Percentiles rank a stretch among this genome's conserved stretches.
Conservation (phyloP, 2,329 filamentous ascomycete species). For the Alternaria arbusti region DNA sequence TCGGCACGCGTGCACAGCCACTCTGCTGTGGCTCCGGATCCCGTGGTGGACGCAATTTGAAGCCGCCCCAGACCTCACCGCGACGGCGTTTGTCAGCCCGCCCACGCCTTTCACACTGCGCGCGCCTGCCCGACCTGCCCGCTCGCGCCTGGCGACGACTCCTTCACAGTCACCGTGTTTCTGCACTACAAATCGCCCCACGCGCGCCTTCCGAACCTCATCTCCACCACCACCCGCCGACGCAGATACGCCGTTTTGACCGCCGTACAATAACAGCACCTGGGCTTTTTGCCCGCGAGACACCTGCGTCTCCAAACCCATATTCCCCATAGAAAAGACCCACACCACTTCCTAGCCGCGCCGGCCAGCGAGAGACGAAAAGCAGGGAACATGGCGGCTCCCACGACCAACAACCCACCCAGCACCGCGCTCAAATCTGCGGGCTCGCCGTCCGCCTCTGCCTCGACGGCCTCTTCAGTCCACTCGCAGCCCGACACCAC, state of each 20-base stretch:
- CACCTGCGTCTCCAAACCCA: constrained; percentile 44
- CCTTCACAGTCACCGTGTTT: constrained; percentile 36
- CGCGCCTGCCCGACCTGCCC: constrained; percentile 3
- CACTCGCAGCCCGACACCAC: constrained; percentile 45
- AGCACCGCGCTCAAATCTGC: constrained; percentile 34
- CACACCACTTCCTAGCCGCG: constrained; percentile 17
- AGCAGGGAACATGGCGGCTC: constrained; percentile 41
- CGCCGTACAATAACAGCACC: constrained; percentile 40
- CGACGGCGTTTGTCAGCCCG: constrained; percentile 19
- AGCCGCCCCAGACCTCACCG: not conserved
- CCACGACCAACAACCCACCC: constrained; percentile 35
- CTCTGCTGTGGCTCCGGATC: constrained; percentile 8
- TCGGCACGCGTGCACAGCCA: constrained; percentile 14
- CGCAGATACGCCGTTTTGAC: constrained; percentile 47
- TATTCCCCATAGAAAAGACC: constrained; percentile 19
- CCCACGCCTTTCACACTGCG: not conserved
- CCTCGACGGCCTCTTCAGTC: constrained; percentile 47
- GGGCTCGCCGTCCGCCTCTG: constrained; percentile 41
- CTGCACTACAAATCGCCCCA: constrained; percentile 31
- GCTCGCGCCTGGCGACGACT: constrained; percentile 1
- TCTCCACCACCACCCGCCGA: constrained; percentile 37
- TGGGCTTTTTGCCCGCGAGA: constrained; percentile 51
- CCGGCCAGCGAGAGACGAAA: constrained; percentile 11
- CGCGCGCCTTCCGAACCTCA: constrained; percentile 40
- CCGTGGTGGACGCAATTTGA: constrained; percentile 6